phyloP scores from a whole-genome alignment of 148 eudicot species.

The Camellia japonica region DNA sequence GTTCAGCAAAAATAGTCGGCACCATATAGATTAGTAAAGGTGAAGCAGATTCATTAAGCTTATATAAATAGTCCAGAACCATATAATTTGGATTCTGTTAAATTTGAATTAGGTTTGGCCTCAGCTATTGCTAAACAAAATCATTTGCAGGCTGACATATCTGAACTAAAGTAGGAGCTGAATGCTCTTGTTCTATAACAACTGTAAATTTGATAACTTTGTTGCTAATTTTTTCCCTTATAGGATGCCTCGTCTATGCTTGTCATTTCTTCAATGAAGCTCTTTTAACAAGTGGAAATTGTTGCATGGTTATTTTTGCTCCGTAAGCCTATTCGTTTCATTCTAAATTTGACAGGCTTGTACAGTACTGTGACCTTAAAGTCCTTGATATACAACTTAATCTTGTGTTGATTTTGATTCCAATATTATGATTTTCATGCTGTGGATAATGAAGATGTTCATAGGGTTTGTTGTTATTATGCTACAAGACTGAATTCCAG shows the following conservation, averaged over 20 bases:
- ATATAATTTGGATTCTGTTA: too few species aligned
- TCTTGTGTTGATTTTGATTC: not conserved
- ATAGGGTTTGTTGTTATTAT: conserved; percentile 1
- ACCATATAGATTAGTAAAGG: too few species aligned
- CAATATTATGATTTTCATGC: not conserved
- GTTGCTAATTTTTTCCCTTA: too few species aligned
- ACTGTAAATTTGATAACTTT: not conserved
- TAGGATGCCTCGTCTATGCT: too few species aligned
- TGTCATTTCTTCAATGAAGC: not conserved
- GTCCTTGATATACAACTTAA: not conserved
- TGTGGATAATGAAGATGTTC: not conserved
- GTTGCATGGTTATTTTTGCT: not conserved
- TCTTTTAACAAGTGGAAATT: not conserved
- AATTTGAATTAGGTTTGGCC: too few species aligned
- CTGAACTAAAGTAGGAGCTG: not conserved
- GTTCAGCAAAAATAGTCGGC: too few species aligned
- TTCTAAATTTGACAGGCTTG: not conserved
- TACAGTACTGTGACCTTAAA: not conserved
- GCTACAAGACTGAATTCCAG: conserved; percentile 18
- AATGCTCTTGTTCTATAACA: not conserved
- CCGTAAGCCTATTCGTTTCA: not conserved
- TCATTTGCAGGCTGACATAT: too few species aligned
- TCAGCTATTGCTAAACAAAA: too few species aligned
- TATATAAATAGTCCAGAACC: too few species aligned
- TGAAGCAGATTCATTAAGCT: too few species aligned